These are phyloP conservation scores for Diaporthe sp. DNA, from an alignment of 2,329 filamentous ascomycete species.

Conservation along the genomic window DNA sequence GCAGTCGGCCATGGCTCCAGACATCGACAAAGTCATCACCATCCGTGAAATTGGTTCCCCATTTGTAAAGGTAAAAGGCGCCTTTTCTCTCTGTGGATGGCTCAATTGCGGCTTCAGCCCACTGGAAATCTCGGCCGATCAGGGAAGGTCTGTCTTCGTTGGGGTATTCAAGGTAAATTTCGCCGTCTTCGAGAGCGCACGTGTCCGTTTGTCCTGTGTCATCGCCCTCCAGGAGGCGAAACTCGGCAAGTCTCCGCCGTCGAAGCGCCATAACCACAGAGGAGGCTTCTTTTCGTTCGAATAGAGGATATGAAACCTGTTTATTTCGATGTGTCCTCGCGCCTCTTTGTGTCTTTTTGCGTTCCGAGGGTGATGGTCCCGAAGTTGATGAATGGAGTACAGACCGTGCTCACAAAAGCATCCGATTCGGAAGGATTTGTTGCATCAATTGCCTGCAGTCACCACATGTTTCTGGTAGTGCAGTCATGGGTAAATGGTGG, in stretches of 20 bases:
- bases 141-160: not conserved
- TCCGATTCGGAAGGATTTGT: not conserved
- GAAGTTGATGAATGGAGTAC: not conserved
- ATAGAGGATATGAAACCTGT: too few relatives aligned
- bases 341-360: not conserved
- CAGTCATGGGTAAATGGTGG: not conserved
- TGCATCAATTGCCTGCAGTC: not conserved
- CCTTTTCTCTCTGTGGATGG: not conserved
- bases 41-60: not conserved
- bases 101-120: constrained; percentile 3
- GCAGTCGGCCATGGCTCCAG: constrained; percentile 3
- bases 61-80: not conserved
- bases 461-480: not conserved
- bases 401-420: not conserved
- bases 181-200: not conserved
- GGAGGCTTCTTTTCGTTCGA: too few relatives aligned
- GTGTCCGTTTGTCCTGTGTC: not conserved
- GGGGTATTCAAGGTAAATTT: not conserved
- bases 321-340: not conserved
- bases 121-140: not conserved
- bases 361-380: not conserved
- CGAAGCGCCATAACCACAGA: not conserved
- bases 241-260: not conserved
- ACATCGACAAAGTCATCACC: not conserved
- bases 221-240: not conserved